Conservation (phyloP, 2,329 filamentous ascomycete species). For the Arthrobotrys pseudoclavata region DNA sequence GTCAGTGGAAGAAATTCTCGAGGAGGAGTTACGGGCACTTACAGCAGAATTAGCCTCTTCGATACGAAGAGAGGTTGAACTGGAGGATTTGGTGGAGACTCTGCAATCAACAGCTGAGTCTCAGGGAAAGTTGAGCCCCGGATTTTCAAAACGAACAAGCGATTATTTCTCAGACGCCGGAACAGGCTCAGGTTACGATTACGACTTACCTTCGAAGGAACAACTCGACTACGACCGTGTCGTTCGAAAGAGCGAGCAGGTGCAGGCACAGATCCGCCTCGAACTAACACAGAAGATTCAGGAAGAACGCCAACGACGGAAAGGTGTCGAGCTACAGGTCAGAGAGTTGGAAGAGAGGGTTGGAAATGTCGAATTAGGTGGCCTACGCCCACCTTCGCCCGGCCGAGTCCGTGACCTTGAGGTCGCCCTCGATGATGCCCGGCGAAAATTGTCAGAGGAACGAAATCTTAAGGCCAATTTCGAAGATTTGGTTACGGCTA, state of each 20-base stretch:
- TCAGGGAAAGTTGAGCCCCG: constrained; percentile 65
- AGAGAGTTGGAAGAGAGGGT: constrained; percentile 78
- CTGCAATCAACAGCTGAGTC: constrained; percentile 81
- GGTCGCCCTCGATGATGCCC: constrained; percentile 82
- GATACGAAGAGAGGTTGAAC: constrained; percentile 93
- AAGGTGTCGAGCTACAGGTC: constrained; percentile 84
- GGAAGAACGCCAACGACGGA: constrained; percentile 82
- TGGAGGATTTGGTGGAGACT: constrained; percentile 92
- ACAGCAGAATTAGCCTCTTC: constrained; percentile 92
- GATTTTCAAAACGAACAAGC: constrained; percentile 81
- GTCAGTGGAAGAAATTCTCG: constrained; percentile 71
- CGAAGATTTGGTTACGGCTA: constrained; percentile 86
- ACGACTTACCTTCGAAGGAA: constrained; percentile 66
- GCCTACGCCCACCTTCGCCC: constrained; percentile 69
- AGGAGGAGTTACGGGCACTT: constrained; percentile 93
- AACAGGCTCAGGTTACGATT: constrained; percentile 69
- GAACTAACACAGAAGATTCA: constrained; percentile 88
- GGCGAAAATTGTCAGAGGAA: constrained; percentile 85
- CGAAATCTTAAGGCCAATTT: constrained; percentile 90
- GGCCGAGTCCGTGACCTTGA: constrained; percentile 83
- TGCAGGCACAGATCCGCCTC: constrained; percentile 86
- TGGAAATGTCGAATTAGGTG: constrained; percentile 70
- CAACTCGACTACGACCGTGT: constrained; percentile 82
- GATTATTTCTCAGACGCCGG: constrained; percentile 99
- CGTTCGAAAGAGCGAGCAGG: constrained; percentile 87